Evolutionary conservation across 2,329 filamentous ascomycete genomes (phyloP), one percentile per base, ranked within the genome.

Genomic region (Dendrostoma leiphaemia): DNA sequence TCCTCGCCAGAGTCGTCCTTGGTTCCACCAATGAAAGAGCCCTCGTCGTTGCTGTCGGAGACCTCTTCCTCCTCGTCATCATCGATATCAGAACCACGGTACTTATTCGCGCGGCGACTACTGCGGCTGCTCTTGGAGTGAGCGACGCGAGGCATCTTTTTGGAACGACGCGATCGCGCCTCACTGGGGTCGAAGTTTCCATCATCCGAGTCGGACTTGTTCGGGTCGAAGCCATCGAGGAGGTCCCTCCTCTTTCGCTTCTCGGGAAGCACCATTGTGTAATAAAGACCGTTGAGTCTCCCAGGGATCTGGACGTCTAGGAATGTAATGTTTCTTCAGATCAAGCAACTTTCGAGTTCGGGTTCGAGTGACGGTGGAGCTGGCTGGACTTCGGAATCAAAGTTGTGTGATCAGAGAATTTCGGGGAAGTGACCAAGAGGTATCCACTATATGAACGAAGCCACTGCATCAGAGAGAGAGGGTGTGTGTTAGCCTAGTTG

Each of bases 201-300:
- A 64, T 88, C 84, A 47, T 84, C 79, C 2, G 84, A 75, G 61
- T 88, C 84, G 48, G 84, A 87, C 65, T 84, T 80, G 66, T 86
- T 86, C 3, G 81, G 82, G 67, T 88, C 84, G 61, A 86, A 87
- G 51, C 76, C 75, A 59, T 83, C 78, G 52, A 83, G 69, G 28
- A 71, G 64, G 54, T 75, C 75, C 59, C 78, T n/a, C n/a, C n/a
- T 73, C 75, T 85, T 87, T 51, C 84, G 74, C 67, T 85, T 85
- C 53, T 67, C 60, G n/a, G 70, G n/a, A n/a, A n/a, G 66, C 75
- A 77, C 77, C 28, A 61, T 70, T 60, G 6, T 47, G 31, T n/a
- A n/a, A n/a, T n/a, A n/a, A n/a, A n/a, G n/a, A n/a, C n/a, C n/a
- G n/a, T n/a, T n/a, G n/a, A n/a, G n/a, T n/a, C n/a, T n/a, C n/a